These are phyloP conservation scores for Dittrichia graveolens DNA, from an alignment of 129 eudicot species.

Conservation along the genomic window DNA sequence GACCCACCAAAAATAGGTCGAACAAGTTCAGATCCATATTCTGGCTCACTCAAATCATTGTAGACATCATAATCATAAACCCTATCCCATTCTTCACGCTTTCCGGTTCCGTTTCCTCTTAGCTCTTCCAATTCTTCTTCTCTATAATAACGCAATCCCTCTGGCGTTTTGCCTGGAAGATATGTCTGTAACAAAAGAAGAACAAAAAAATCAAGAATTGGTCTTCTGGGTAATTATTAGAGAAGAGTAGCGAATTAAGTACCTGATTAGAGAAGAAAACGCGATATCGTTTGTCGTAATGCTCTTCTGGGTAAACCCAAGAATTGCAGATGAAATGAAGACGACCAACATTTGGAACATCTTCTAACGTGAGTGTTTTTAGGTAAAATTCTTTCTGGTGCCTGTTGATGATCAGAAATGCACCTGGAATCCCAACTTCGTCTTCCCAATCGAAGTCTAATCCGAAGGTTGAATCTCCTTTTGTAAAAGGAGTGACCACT, in stretches of 20 bases:
- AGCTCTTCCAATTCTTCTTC: slow-evolving; percentile 58
- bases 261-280: slow-evolving; percentile 66
- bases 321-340: slow-evolving; percentile 70
- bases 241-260: not conserved
- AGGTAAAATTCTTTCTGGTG: slow-evolving; percentile 60
- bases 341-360: slow-evolving; percentile 43
- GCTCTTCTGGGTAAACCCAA: slow-evolving; percentile 54
- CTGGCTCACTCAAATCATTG: slow-evolving; percentile 84
- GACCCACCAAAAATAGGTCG: slow-evolving; percentile 85
- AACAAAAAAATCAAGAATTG: not conserved
- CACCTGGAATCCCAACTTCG: slow-evolving; percentile 57
- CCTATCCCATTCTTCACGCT: slow-evolving; percentile 80
- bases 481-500: slow-evolving; percentile 29
- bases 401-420: slow-evolving; percentile 47
- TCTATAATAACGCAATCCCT: slow-evolving; percentile 49
- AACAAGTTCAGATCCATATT: slow-evolving; percentile 41
- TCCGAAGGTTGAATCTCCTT: slow-evolving; percentile 40
- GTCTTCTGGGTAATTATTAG: too few species aligned
- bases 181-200: slow-evolving; percentile 50
- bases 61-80: slow-evolving; percentile 84
- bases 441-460: slow-evolving; percentile 55
- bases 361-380: slow-evolving; percentile 48
- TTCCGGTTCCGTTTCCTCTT: slow-evolving; percentile 74
- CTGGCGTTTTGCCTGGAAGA: slow-evolving; percentile 76
- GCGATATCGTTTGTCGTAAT: slow-evolving; percentile 40